Base-by-base conservation (phyloP, 1,139 yeast genomes). In the Kazachstania sp. region DNA sequence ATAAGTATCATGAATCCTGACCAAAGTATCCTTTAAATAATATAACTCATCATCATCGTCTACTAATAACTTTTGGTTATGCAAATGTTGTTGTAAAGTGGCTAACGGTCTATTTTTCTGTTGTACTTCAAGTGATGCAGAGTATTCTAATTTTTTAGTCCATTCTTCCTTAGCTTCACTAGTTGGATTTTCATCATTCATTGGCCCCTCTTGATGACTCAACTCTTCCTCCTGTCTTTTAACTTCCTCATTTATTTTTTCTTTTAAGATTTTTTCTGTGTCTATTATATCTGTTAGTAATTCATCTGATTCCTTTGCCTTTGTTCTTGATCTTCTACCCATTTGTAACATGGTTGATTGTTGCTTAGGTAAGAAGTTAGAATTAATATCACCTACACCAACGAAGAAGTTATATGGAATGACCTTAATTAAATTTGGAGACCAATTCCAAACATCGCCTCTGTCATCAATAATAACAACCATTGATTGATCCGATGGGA, bases 401-500 rank as follows among this genome's bases (percentile, higher is more conserved):
- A 88, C 95, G 59, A 94, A 94, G 60, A 92, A 94, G 62, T 87
- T 95, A 64, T 87, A 92, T 0, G 98, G 98, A 1, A 88, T 85
- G 9, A 92, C 98, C 64, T 90, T 87, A 51, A 92, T 79, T 54
- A 92, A 71, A 63, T 92, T 90, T 26, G 85, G 82, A 54, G 88
- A 86, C 98, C 98, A 92, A 61, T 86, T 87, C 99, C 99, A 92
- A 11, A 92, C 98, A 65, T 92, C 99, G 3, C 97, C 98, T 64
- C 99, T 77, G 64, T 92, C 99, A 66, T 92, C 99, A 51, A 92
- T 92, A 41, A 92, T 83, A 2, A 87, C 95, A 41, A 92, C 98
- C 96, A 92, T 86, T 15, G 95, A 83, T 36, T 95, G 95, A 54
- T 92, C 95, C 3, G 92, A 95, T 0, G 98, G 99, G 61, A 94